Evolutionary conservation across 495 filamentous ascomycete species (phyloP), one percentile per base, ranked within the genome.

Genomic region (Poronia punctata): DNA sequence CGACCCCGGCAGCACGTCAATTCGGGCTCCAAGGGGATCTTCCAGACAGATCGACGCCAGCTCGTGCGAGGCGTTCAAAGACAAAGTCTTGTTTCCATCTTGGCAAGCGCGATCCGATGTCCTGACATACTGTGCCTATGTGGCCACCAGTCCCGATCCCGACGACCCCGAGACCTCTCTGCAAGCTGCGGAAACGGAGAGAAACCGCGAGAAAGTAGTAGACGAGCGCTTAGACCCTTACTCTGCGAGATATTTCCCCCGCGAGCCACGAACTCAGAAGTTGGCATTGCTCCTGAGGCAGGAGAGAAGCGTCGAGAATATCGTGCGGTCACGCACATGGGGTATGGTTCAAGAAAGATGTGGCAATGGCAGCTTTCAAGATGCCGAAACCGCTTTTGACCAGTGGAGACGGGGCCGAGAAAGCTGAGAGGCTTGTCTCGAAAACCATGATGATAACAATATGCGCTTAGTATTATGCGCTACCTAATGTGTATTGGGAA

Each of bases 161-260:
- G 79, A 88, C 26, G 90, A 98, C 46, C 90, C 89, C 10, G 88
- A 92, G 50, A 64, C 76, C 5, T 67, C 83, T 1, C 49, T 84
- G 19, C 71, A 85, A 42, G 65, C 87, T 48, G 72, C 77, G 0
- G 87, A 94, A 59, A 75, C 76, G 19, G 78, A 78, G 25, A 74
- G 65, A 45, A 78, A 84, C 42, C 70, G 80, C 37, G 86, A 95
- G 53, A 70, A 80, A 37, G 71, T 89, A 4, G 81, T 97, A 11
- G 72, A 98, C 64, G 92, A 96, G 60, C 69, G 92, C 43, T 61
- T 97, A 40, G 92, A 98, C 63, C 92, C 92, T 12, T 98, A 98
- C 53, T 88, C 83, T 14, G 86, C 68, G 16, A 71, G 90, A 19
- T 94, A 82, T 53, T 90, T 88, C 45, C 88, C 89, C 0, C 69